A percentile compares a stretch with the other conserved stretches of the same genome.
Conservation (phyloP, 2,329 filamentous ascomycete species). For the Graphilbum fragrans region DNA sequence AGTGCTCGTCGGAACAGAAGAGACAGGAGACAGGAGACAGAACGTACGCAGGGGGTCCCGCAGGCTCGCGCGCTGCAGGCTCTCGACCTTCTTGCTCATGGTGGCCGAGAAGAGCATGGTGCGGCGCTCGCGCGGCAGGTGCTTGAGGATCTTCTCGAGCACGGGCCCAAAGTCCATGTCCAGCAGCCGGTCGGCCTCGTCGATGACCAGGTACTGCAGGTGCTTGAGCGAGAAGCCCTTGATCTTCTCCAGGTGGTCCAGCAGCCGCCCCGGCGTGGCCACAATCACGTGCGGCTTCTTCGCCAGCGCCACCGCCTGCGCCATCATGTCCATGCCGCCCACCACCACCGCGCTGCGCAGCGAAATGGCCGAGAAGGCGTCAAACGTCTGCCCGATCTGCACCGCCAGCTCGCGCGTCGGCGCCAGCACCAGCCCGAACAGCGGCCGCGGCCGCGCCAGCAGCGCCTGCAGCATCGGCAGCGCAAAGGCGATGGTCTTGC, state of each 20-base stretch:
- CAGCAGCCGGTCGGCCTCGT: conserved; percentile 83
- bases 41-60: conserved; percentile 36
- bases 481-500: conserved; percentile 92
- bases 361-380: conserved; percentile 81
- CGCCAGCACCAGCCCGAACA: conserved; percentile 83
- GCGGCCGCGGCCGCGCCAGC: conserved; percentile 72
- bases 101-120: conserved; percentile 69
- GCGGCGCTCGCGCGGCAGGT: conserved; percentile 62
- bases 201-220: conserved; percentile 85
- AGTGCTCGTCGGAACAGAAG: background rate
- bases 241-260: conserved; percentile 93
- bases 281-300: conserved; percentile 94
- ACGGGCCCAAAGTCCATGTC: conserved; percentile 33
- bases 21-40: background rate
- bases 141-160: conserved; percentile 70
- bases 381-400: conserved; percentile 81
- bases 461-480: conserved; percentile 85
- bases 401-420: conserved; percentile 88
- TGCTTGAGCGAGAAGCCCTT: conserved; percentile 77
- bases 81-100: conserved; percentile 88
- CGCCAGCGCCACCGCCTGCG: conserved; percentile 80
- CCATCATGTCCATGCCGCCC: conserved; percentile 91
- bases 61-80: conserved; percentile 77
- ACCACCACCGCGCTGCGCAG: conserved; percentile 79
- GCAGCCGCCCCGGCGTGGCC: conserved; percentile 75